phyloP scores from a whole-genome alignment of 208 protist genomes.

The Wallacemonas sp. region DNA sequence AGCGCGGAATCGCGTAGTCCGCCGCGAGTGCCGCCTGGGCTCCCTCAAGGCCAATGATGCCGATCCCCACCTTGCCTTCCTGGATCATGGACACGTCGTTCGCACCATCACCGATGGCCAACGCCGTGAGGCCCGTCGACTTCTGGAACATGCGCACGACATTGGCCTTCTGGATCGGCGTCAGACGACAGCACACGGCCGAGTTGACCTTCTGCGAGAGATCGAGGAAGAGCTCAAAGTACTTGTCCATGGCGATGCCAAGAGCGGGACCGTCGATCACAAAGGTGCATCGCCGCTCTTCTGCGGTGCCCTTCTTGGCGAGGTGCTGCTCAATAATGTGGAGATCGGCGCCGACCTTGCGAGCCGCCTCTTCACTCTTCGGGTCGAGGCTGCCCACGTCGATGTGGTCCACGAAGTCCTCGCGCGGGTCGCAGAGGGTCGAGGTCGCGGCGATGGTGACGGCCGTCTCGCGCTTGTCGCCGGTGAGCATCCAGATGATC shows the following conservation, averaged over 20 bases:
- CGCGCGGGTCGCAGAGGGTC: constrained; percentile 75
- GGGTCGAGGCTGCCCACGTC: constrained; percentile 68
- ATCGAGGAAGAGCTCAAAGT: constrained; percentile 71
- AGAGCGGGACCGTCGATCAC: constrained; percentile 85
- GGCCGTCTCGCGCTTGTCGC: constrained; percentile 97
- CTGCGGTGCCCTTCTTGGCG: constrained; percentile 35
- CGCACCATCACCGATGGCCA: constrained; percentile 98
- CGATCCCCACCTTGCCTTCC: constrained; percentile 94
- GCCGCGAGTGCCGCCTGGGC: constrained; percentile 92
- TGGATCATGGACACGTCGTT: constrained; percentile 98
- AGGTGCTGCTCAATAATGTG: constrained; percentile 63
- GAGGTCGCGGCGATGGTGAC: constrained; percentile 87
- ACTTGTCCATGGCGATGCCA: constrained; percentile 66
- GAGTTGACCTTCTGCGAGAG: constrained; percentile 81
- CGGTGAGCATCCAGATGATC: constrained; percentile 97
- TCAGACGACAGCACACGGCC: constrained; percentile 90
- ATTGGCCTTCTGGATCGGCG: constrained; percentile 89
- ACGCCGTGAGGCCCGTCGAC: constrained; percentile 78
- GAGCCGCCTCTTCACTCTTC: constrained; percentile 35
- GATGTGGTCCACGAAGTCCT: constrained; percentile 84
- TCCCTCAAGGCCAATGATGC: constrained; percentile 96
- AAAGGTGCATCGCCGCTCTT: constrained; percentile 64
- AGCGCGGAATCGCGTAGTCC: constrained; percentile 95
- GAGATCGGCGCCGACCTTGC: constrained; percentile 67
- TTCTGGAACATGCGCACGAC: constrained; percentile 92